Percentiles rank a stretch among this genome's conserved stretches.
phyloP scores from a whole-genome alignment of 352 stramenopile genomes.

The Phytophthora pluvialis region DNA sequence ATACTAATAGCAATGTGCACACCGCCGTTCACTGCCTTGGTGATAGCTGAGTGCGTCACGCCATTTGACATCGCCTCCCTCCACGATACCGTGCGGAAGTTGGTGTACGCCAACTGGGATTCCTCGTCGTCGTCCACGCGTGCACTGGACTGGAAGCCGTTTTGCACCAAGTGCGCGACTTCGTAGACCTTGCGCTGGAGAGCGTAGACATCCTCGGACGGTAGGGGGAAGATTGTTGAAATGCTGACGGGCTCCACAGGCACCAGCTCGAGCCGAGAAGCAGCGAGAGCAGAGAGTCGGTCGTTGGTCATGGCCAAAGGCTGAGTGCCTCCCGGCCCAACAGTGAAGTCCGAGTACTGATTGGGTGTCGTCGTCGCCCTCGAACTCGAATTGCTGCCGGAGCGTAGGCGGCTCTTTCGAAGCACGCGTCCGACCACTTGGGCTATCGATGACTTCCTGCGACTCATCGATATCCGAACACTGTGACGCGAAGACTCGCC shows the following conservation, averaged over 20 bases:
- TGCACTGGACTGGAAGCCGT: slow-evolving; percentile 71
- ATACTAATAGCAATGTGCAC: slow-evolving; percentile 80
- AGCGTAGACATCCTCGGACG: slow-evolving; percentile 73
- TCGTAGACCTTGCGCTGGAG: slow-evolving; percentile 81
- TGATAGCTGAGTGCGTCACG: slow-evolving; percentile 73
- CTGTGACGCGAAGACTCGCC: slow-evolving; percentile 41
- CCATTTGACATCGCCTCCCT: slow-evolving; percentile 59
- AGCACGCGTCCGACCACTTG: slow-evolving; percentile 42
- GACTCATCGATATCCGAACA: slow-evolving; percentile 31
- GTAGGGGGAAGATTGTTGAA: slow-evolving; percentile 78
- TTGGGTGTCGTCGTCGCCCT: slow-evolving; percentile 38
- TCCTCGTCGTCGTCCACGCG: slow-evolving; percentile 67
- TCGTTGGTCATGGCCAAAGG: slow-evolving; percentile 37
- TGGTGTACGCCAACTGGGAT: slow-evolving; percentile 73
- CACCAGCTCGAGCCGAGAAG: slow-evolving; percentile 48
- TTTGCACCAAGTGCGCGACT: slow-evolving; percentile 73
- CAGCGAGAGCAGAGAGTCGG: slow-evolving; percentile 40
- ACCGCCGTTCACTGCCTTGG: slow-evolving; percentile 69
- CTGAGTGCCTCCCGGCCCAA: slow-evolving; percentile 26
- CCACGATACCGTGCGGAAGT: slow-evolving; percentile 69
- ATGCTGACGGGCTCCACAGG: slow-evolving; percentile 71
- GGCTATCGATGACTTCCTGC: slow-evolving; percentile 42
- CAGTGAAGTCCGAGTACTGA: slow-evolving; percentile 45
- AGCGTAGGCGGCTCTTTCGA: slow-evolving; percentile 41
- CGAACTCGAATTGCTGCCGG: slow-evolving; percentile 35